These are phyloP conservation scores for Mycena polygramma DNA, from an alignment of 768 basidiomycete species.

Conservation along the genomic window DNA sequence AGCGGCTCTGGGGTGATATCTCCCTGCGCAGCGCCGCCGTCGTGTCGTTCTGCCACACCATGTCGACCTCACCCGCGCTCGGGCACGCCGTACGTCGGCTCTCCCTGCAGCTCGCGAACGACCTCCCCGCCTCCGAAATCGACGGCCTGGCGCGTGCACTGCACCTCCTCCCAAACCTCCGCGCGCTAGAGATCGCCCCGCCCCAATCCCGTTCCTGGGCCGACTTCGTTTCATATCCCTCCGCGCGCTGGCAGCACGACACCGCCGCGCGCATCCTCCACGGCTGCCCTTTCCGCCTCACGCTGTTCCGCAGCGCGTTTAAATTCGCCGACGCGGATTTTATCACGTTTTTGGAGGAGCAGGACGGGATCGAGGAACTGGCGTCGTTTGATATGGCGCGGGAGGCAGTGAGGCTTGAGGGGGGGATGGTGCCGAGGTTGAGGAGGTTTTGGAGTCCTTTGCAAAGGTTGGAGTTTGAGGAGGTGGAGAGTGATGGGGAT, in stretches of 20 bases:
- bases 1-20: conserved; percentile 6
- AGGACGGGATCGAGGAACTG: conserved; percentile 21
- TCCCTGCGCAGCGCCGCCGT: neutral
- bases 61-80: neutral
- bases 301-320: conserved; percentile 9
- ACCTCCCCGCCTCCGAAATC: neutral
- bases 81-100: neutral
- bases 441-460: neutral
- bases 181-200: conserved; percentile 16
- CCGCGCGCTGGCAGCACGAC: neutral
- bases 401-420: neutral
- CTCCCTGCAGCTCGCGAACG: conserved; percentile 10
- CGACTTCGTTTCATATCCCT: neutral
- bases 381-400: neutral
- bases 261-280: neutral
- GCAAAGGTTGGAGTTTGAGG: neutral
- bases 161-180: neutral
- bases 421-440: neutral
- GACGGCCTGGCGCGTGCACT: neutral
- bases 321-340: neutral
- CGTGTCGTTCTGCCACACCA: conserved; percentile 2
- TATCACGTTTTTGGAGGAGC: neutral
- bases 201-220: neutral
- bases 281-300: conserved; percentile 5
- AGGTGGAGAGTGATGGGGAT: too few species aligned